Evolutionary conservation across 495 filamentous ascomycete species (phyloP).

Genomic region (Xylaria bambusicola): DNA sequence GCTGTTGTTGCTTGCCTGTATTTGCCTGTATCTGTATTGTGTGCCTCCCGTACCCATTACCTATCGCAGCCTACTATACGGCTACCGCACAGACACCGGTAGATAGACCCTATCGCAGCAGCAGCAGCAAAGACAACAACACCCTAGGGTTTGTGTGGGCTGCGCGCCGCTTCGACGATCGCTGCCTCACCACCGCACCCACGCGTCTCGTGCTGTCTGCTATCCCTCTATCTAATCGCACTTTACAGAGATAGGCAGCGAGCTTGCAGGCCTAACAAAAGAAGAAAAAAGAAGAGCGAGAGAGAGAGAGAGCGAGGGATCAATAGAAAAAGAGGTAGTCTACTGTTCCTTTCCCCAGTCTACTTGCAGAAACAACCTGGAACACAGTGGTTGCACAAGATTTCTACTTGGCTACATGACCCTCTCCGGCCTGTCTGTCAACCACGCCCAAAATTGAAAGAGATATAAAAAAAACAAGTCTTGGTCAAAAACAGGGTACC

Average conservation of each 20-base stretch:
- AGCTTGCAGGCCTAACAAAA: not conserved
- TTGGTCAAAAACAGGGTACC: constrained; percentile 11
- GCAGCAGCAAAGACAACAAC: no score
- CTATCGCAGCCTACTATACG: not conserved
- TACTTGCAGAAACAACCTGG: constrained; percentile 8
- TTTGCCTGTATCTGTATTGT: no score
- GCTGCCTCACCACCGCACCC: constrained; percentile 2
- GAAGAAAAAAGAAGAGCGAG: not conserved
- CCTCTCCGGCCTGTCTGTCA: constrained; percentile 9
- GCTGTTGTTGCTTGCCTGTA: no score
- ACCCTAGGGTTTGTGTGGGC: constrained; percentile 13
- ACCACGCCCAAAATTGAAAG: constrained; percentile 1
- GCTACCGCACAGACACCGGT: not conserved
- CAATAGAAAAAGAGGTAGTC: not conserved
- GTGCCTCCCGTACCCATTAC: not conserved
- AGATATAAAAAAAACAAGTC: not conserved
- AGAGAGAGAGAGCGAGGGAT: no score
- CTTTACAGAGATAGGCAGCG: not conserved
- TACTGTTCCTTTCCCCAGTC: not conserved
- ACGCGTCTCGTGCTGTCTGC: not conserved
- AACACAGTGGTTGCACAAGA: constrained; percentile 15
- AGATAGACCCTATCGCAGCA: not conserved
- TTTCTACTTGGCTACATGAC: constrained; percentile 6
- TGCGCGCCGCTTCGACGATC: constrained; percentile 15
- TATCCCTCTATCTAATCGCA: constrained; percentile 11